These are phyloP conservation scores for Melaleuca alternifolia DNA, from an alignment of 345 rosid genomes.

Conservation along the genomic window DNA sequence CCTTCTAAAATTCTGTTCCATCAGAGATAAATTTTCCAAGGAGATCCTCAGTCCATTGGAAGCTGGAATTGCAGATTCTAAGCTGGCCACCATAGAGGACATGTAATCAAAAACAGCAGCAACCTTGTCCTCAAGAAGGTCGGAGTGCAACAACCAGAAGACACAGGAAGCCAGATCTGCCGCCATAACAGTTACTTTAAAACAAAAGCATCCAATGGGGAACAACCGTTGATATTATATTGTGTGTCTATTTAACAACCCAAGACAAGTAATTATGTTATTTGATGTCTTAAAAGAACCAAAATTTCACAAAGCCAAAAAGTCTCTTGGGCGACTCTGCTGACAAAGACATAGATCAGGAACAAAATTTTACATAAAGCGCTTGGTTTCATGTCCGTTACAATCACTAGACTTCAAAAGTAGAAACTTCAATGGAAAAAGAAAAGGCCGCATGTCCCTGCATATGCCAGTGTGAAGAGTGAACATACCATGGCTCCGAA, in stretches of 20 bases:
- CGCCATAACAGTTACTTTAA: conserved; percentile 1
- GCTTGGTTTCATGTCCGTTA: neutral
- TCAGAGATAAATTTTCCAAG: conserved; percentile 30
- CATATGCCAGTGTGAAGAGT: neutral
- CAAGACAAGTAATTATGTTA: neutral
- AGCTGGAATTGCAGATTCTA: conserved; percentile 41
- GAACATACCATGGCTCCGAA: conserved; percentile 65
- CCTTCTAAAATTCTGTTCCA: conserved; percentile 38
- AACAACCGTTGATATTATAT: neutral
- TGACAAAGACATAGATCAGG: neutral
- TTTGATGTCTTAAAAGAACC: neutral
- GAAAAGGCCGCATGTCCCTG: neutral
- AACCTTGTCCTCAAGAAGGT: conserved; percentile 55
- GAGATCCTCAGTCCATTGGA: conserved; percentile 30
- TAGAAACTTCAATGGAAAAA: neutral
- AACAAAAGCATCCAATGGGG: neutral
- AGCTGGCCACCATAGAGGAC: conserved; percentile 62
- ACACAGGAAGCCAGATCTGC: conserved; percentile 57
- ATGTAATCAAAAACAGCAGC: conserved; percentile 56
- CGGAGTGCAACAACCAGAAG: conserved; percentile 75
- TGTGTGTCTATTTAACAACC: neutral
- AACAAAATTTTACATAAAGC: neutral
- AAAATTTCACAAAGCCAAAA: neutral
- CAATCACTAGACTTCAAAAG: neutral
- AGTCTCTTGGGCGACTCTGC: neutral